Conservation (phyloP, 495 filamentous ascomycete species). For the Xylaria scruposa region DNA sequence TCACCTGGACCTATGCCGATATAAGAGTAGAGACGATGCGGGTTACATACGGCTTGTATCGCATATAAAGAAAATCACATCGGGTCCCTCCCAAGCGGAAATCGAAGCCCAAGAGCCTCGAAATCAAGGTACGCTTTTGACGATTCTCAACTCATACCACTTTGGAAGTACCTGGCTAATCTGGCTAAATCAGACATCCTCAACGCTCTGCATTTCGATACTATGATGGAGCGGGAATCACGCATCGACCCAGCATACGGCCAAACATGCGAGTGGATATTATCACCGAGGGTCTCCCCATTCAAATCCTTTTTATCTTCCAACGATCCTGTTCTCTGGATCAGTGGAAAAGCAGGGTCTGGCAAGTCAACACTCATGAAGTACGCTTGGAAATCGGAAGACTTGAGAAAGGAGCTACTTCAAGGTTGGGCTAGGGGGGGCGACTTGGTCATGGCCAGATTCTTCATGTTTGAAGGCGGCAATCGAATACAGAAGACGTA, state of each 20-base stretch:
- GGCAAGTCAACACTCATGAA: slow-evolving; percentile 50
- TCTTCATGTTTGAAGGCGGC: slow-evolving; percentile 54
- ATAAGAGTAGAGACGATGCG: slow-evolving; percentile 37
- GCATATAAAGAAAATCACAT: slow-evolving; percentile 36
- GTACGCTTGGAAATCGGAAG: slow-evolving; percentile 36
- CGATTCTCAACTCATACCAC: background rate
- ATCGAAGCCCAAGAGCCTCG: slow-evolving; percentile 38
- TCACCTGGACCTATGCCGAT: slow-evolving; percentile 38
- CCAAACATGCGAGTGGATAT: slow-evolving; percentile 42
- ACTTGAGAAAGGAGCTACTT: slow-evolving; percentile 31
- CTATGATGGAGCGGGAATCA: slow-evolving; percentile 41
- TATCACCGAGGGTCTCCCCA: slow-evolving; percentile 34
- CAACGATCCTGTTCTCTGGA: slow-evolving; percentile 39
- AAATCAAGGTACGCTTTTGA: slow-evolving; percentile 39
- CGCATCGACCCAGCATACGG: slow-evolving; percentile 41
- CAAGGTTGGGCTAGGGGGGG: slow-evolving; percentile 34
- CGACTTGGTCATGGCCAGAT: slow-evolving; percentile 40
- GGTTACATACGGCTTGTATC: slow-evolving; percentile 36
- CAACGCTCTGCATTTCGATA: slow-evolving; percentile 41
- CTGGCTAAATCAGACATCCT: slow-evolving; percentile 35
- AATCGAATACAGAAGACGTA: slow-evolving; percentile 49
- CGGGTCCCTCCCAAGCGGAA: slow-evolving; percentile 36
- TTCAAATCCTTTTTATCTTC: slow-evolving; percentile 34
- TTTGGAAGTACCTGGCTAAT: slow-evolving; percentile 7
- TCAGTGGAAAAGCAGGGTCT: slow-evolving; percentile 44